Evolutionary conservation across 805 yeast genomes (phyloP).

Genomic region (Jamesozyma rosinii): DNA sequence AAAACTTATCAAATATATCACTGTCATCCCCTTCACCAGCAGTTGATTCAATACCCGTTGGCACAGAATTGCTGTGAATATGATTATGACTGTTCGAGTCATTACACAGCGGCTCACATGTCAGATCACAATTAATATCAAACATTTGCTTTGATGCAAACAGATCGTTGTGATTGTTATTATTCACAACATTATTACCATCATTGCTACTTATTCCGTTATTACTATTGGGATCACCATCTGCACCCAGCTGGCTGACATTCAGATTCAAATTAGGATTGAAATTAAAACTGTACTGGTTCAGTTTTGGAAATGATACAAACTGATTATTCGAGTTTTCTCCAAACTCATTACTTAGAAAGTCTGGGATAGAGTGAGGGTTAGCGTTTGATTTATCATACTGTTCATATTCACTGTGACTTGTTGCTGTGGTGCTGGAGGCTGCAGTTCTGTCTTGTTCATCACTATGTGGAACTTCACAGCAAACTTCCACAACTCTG

Average conservation of each 20-base stretch:
- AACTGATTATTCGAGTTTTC: not conserved
- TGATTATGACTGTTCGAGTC: not conserved
- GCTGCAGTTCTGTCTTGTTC: not conserved
- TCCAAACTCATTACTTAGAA: not conserved
- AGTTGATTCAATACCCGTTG: too few relatives aligned
- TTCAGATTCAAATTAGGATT: not conserved
- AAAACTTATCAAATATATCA: slow-evolving; percentile 29
- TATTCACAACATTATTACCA: not conserved
- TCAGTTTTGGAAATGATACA: not conserved
- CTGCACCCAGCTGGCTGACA: not conserved
- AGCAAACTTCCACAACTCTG: slow-evolving; percentile 35
- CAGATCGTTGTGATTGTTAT: not conserved
- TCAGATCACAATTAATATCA: slow-evolving; percentile 20
- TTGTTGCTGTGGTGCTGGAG: not conserved
- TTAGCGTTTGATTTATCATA: not conserved
- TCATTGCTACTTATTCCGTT: not conserved
- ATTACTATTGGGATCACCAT: too few relatives aligned
- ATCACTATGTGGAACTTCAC: slow-evolving; percentile 30
- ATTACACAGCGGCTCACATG: slow-evolving; percentile 17
- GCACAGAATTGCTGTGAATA: too few relatives aligned
- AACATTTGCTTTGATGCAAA: slow-evolving; percentile 1
- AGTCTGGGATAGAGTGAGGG: not conserved
- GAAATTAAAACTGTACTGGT: not conserved
- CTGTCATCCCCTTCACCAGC: slow-evolving; percentile 5
- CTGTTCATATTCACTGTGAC: not conserved